Conservation (phyloP, 2,329 filamentous ascomycete species). For the Fusarium chaquense region DNA sequence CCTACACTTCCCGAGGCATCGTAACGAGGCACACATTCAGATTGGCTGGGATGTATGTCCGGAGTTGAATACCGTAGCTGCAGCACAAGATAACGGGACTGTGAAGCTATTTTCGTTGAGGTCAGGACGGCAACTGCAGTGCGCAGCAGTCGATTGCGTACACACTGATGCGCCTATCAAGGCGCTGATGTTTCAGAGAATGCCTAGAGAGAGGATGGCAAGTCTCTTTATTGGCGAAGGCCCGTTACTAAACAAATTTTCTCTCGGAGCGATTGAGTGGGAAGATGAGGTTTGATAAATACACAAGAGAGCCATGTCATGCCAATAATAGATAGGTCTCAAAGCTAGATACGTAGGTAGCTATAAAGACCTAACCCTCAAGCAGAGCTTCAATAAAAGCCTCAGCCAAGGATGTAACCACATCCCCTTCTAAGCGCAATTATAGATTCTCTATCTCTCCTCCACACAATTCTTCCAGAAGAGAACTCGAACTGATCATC, state of each 20-base stretch:
- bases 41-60: conserved; percentile 65
- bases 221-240: conserved; percentile 62
- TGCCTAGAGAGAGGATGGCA: conserved; percentile 58
- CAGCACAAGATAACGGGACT: conserved; percentile 64
- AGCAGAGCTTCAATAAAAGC: too few relatives aligned
- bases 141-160: conserved; percentile 44
- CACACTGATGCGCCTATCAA: conserved; percentile 52
- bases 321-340: too few relatives aligned
- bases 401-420: too few relatives aligned
- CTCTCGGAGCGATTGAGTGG: conserved; percentile 53
- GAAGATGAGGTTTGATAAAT: conserved; percentile 52
- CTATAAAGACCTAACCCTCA: too few relatives aligned
- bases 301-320: too few relatives aligned
- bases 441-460: too few relatives aligned
- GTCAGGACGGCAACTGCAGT: conserved; percentile 57
- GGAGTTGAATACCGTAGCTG: conserved; percentile 63
- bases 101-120: conserved; percentile 63
- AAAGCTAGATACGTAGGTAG: too few relatives aligned
- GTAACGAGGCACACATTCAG: conserved; percentile 61
- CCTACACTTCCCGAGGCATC: conserved; percentile 62
- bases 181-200: conserved; percentile 59
- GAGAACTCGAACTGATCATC: too few relatives aligned
- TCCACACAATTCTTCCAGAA: too few relatives aligned
- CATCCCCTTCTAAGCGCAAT: too few relatives aligned
- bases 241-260: conserved; percentile 56